A percentile compares a stretch with the other conserved stretches of the same genome.
phyloP scores from a whole-genome alignment of 108 stramenopile species.

The Nitzschia palea region DNA sequence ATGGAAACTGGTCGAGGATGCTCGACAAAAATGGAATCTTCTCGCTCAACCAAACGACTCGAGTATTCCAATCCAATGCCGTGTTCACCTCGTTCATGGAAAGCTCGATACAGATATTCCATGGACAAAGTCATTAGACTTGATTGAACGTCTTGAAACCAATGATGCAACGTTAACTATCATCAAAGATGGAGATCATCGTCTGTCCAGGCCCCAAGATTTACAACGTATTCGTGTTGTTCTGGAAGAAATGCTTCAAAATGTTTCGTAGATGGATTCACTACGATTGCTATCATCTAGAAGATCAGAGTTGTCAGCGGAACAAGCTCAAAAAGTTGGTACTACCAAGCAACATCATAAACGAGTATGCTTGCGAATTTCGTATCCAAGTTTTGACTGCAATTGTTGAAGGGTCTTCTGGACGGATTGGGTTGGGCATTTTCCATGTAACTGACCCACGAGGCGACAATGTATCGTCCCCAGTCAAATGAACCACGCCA shows the following conservation, averaged over 20 bases:
- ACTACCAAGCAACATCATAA: too few relatives aligned
- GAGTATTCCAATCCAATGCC: constrained; percentile 13
- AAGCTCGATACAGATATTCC: constrained; percentile 35
- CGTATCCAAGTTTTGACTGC: too few relatives aligned
- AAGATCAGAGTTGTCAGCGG: too few relatives aligned
- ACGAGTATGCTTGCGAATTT: too few relatives aligned
- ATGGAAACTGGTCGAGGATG: constrained; percentile 32
- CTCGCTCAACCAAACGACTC: not conserved
- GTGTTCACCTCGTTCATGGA: constrained; percentile 42
- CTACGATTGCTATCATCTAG: too few relatives aligned
- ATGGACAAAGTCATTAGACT: constrained; percentile 6
- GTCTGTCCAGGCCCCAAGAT: constrained; percentile 33
- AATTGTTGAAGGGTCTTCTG: too few relatives aligned
- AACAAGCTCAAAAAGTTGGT: too few relatives aligned
- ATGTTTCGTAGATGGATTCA: too few relatives aligned
- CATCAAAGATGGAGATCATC: constrained; percentile 40
- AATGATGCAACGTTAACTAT: constrained; percentile 13
- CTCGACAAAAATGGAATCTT: constrained; percentile 8
- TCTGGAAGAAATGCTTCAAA: constrained; percentile 5
- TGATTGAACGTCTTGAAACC: constrained; percentile 1
- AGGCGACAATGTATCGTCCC: too few relatives aligned
- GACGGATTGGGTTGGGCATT: too few relatives aligned
- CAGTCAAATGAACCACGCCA: too few relatives aligned
- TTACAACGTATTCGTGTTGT: constrained; percentile 4
- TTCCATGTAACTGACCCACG: too few relatives aligned